Percentiles rank a stretch among this genome's conserved stretches.
Conservation (phyloP, 2,329 filamentous ascomycete species). For the Colletotrichum lindemuthianum region DNA sequence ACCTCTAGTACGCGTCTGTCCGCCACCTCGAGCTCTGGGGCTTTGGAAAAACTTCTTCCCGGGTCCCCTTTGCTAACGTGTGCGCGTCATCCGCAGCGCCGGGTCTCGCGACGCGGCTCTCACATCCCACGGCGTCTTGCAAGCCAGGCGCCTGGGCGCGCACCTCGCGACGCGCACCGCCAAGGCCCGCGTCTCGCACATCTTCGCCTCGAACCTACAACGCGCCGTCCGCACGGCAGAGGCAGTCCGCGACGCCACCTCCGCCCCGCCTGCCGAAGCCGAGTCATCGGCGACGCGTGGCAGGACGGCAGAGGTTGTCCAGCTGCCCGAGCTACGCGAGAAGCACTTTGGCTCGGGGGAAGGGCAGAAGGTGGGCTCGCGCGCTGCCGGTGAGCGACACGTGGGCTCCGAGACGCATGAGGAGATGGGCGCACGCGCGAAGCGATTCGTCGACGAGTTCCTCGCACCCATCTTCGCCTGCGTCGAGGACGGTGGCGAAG, state of each 20-base stretch:
- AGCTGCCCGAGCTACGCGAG: constrained; percentile 69
- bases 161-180: constrained; percentile 59
- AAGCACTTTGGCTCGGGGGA: constrained; percentile 80
- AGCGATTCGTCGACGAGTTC: constrained; percentile 72
- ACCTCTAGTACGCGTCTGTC: constrained; percentile 69
- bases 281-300: neutral
- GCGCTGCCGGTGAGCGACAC: constrained; percentile 42
- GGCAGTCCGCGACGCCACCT: constrained; percentile 69
- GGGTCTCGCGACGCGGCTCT: constrained; percentile 83
- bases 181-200: constrained; percentile 59
- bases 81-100: constrained; percentile 58
- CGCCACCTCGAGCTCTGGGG: neutral
- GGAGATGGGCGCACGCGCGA: constrained; percentile 71
- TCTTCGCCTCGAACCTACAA: constrained; percentile 83
- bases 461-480: constrained; percentile 62
- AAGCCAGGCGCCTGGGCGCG: constrained; percentile 76
- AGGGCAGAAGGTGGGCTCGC: constrained; percentile 64
- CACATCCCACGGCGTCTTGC: constrained; percentile 83
- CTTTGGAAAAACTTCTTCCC: neutral
- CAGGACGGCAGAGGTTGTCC: constrained; percentile 47
- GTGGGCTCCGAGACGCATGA: constrained; percentile 73
- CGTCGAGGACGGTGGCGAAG: constrained; percentile 38
- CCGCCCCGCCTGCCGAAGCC: constrained; percentile 4
- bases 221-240: constrained; percentile 78
- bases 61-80: constrained; percentile 40